Conservation (phyloP, 1,284 basidiomycete species). For the Psilocybe mexicana region DNA sequence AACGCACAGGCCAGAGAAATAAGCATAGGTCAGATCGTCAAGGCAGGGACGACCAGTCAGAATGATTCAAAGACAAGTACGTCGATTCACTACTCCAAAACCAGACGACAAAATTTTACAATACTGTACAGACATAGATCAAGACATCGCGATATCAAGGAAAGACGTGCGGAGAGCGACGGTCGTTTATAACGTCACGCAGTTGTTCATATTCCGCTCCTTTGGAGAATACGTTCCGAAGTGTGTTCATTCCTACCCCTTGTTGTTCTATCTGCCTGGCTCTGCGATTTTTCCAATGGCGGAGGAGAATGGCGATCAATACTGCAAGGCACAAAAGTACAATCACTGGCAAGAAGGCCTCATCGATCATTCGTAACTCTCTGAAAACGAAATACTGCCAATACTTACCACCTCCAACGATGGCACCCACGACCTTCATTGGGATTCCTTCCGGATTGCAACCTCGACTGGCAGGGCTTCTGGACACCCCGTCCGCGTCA, state of each 20-base stretch:
- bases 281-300: background rate
- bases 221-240: background rate
- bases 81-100: background rate
- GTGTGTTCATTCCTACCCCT: background rate
- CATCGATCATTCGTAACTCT: background rate
- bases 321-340: background rate
- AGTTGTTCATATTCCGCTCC: background rate
- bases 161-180: background rate
- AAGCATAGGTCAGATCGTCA: background rate
- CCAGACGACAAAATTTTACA: too few species aligned
- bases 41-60: background rate
- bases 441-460: background rate
- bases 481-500: background rate
- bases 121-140: too few species aligned
- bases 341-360: background rate
- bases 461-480: background rate
- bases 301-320: background rate
- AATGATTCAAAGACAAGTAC: background rate
- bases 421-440: background rate
- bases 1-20: conserved; percentile 13
- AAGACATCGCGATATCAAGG: too few species aligned
- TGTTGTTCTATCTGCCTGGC: background rate
- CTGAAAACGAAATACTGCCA: background rate
- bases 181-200: background rate
- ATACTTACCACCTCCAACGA: background rate